Percentiles rank a stretch among this genome's conserved stretches.
Evolutionary conservation across 1,139 yeast species (phyloP).

Genomic region (Geotrichum europaeum): DNA sequence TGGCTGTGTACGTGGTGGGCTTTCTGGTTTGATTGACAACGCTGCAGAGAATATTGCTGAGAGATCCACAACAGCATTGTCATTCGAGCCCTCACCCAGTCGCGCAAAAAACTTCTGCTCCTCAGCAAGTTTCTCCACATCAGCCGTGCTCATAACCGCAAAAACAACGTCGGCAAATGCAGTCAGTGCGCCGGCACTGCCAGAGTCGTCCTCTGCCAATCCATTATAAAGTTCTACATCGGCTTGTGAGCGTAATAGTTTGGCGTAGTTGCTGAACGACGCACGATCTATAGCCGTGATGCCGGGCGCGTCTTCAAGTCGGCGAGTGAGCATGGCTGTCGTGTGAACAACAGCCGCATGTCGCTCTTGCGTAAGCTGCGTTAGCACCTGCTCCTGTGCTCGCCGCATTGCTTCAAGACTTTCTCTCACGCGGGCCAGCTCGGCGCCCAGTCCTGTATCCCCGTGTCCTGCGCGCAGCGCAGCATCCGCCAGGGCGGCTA

Average conservation of each 20-base stretch:
- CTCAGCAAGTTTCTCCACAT: not conserved
- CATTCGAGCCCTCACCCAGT: not conserved
- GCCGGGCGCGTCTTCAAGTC: conserved; percentile 25
- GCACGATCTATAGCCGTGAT: conserved; percentile 23
- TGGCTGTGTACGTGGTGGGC: not conserved
- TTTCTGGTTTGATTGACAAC: not conserved
- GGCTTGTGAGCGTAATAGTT: conserved; percentile 18
- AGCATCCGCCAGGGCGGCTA: conserved; percentile 13
- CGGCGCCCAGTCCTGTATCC: not conserved
- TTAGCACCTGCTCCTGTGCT: conserved; percentile 1
- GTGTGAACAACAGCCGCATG: conserved; percentile 3
- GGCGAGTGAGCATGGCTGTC: conserved; percentile 14
- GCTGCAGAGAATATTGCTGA: not conserved
- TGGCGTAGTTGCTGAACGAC: conserved; percentile 21
- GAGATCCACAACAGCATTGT: not conserved
- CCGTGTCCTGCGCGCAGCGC: not conserved
- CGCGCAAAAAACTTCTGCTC: not conserved
- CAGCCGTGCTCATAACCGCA: not conserved
- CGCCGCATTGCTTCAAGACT: not conserved
- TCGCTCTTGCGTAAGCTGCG: not conserved
- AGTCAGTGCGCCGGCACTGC: not conserved
- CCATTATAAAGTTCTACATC: conserved; percentile 17
- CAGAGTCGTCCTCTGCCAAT: conserved; percentile 2
- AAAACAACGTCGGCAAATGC: conserved; percentile 1
- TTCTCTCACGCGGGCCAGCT: not conserved